These are phyloP conservation scores for Calycina marina DNA, from an alignment of 2,329 filamentous ascomycete genomes.

Conservation along the genomic window DNA sequence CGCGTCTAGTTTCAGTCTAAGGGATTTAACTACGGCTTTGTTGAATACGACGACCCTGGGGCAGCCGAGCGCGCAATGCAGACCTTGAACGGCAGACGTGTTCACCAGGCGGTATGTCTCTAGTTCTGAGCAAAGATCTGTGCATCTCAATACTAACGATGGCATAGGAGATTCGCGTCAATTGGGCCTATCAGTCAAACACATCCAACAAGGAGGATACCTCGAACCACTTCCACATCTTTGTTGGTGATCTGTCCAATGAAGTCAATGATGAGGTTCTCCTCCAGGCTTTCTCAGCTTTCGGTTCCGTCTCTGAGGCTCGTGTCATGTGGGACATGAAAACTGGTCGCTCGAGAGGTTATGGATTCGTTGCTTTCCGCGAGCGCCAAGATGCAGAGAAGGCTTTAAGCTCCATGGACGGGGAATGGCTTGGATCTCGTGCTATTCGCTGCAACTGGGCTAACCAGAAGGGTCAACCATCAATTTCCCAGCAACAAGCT, in stretches of 20 bases:
- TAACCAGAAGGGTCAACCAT: constrained; percentile 99
- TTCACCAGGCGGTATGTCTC: constrained; percentile 78
- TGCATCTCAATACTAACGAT: constrained; percentile 13
- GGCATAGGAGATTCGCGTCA: constrained; percentile 84
- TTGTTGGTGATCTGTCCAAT: constrained; percentile 93
- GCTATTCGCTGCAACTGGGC: constrained; percentile 99
- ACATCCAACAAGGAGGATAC: constrained; percentile 91
- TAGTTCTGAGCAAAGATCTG: neutral
- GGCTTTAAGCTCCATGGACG: constrained; percentile 93
- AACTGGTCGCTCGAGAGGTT: constrained; percentile 90
- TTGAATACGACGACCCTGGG: constrained; percentile 96
- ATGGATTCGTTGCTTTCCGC: constrained; percentile 95
- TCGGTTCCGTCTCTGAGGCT: constrained; percentile 90
- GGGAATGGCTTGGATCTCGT: constrained; percentile 95
- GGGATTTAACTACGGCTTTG: constrained; percentile 97
- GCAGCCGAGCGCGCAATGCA: constrained; percentile 95
- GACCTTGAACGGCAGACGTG: constrained; percentile 85
- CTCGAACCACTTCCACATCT: constrained; percentile 97
- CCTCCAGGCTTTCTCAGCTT: constrained; percentile 85
- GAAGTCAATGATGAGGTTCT: constrained; percentile 97
- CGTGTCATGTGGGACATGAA: constrained; percentile 99
- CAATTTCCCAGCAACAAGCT: constrained; percentile 92
- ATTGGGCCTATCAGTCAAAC: constrained; percentile 99
- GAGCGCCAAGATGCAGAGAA: constrained; percentile 91
- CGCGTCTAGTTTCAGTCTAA: constrained; percentile 51